Evolutionary conservation across 495 filamentous ascomycete species (phyloP).

Genomic region (Glutinoglossum americanum): DNA sequence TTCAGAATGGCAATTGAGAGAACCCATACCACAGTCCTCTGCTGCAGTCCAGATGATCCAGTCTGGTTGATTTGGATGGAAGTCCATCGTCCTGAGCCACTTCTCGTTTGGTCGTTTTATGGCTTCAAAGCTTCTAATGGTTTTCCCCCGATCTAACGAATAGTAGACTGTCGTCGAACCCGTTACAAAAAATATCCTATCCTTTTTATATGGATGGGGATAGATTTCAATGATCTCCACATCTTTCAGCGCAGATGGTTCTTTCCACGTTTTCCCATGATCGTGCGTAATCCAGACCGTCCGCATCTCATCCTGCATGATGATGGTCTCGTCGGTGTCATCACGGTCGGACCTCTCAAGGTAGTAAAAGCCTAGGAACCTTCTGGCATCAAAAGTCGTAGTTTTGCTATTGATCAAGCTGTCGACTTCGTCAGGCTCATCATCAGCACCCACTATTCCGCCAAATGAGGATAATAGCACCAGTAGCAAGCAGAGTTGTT

Average conservation of each 20-base stretch:
- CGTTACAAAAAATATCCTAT: slow-evolving; percentile 71
- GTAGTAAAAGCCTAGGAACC: slow-evolving; percentile 48
- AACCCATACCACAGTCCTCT: slow-evolving; percentile 26
- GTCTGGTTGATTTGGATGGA: slow-evolving; percentile 61
- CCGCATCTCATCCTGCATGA: slow-evolving; percentile 46
- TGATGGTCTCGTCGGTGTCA: slow-evolving; percentile 58
- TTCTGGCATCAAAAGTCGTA: slow-evolving; percentile 34
- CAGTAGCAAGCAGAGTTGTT: background rate
- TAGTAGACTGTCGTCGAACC: slow-evolving; percentile 44
- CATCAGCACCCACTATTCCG: background rate
- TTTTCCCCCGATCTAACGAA: slow-evolving; percentile 50
- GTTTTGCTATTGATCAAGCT: too few species aligned
- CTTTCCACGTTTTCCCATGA: slow-evolving; percentile 70
- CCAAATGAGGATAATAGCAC: background rate
- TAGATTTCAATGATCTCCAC: slow-evolving; percentile 39
- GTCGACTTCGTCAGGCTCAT: slow-evolving; percentile 16
- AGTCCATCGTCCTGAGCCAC: slow-evolving; percentile 37
- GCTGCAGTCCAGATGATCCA: slow-evolving; percentile 83
- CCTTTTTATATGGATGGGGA: slow-evolving; percentile 56
- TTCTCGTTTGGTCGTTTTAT: slow-evolving; percentile 27
- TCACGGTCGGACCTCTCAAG: slow-evolving; percentile 52
- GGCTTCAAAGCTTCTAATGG: slow-evolving; percentile 44
- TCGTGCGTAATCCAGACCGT: slow-evolving; percentile 53
- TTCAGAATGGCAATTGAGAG: slow-evolving; percentile 37
- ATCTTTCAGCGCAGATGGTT: slow-evolving; percentile 31